These are phyloP conservation scores for Persicaria tinctoria DNA, from an alignment of 148 eudicot genomes.

Conservation along the genomic window DNA sequence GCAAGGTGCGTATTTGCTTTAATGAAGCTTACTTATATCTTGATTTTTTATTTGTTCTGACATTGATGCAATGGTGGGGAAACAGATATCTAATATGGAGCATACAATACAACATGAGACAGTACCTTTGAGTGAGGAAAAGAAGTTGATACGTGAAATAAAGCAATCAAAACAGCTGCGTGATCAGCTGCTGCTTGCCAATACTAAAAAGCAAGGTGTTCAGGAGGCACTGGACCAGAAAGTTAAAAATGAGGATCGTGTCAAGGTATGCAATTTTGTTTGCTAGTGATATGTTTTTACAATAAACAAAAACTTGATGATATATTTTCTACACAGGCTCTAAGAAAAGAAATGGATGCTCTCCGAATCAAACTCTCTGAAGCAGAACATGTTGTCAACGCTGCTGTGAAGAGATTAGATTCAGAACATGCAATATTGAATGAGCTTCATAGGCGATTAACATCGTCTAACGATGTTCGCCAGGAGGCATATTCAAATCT, in stretches of 20 bases:
- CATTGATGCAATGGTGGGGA: constrained; percentile 9
- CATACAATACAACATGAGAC: constrained; percentile 85
- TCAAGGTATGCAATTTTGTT: constrained; percentile 45
- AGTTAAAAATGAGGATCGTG: constrained; percentile 50
- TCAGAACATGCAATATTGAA: constrained; percentile 39
- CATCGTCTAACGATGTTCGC: constrained; percentile 47
- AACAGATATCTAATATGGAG: constrained; percentile 63
- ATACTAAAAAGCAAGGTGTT: constrained; percentile 63
- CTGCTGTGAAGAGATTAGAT: constrained; percentile 42
- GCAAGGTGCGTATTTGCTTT: constrained; percentile 38
- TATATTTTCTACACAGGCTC: constrained; percentile 27
- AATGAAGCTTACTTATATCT: constrained; percentile 1
- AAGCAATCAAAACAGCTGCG: constrained; percentile 67
- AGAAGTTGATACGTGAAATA: constrained; percentile 71
- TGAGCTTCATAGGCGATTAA: constrained; percentile 34
- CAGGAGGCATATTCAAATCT: constrained; percentile 52
- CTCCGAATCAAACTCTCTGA: constrained; percentile 42
- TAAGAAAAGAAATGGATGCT: constrained; percentile 60
- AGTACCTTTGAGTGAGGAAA: constrained; percentile 65
- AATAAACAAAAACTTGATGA: background rate
- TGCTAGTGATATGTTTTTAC: background rate
- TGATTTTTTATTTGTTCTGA: constrained; percentile 11
- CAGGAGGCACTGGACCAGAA: constrained; percentile 61
- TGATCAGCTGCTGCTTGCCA: constrained; percentile 47
- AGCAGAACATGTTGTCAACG: constrained; percentile 36